Base-by-base conservation (phyloP, 331 rosid genomes). In the Acacia pycnantha region DNA sequence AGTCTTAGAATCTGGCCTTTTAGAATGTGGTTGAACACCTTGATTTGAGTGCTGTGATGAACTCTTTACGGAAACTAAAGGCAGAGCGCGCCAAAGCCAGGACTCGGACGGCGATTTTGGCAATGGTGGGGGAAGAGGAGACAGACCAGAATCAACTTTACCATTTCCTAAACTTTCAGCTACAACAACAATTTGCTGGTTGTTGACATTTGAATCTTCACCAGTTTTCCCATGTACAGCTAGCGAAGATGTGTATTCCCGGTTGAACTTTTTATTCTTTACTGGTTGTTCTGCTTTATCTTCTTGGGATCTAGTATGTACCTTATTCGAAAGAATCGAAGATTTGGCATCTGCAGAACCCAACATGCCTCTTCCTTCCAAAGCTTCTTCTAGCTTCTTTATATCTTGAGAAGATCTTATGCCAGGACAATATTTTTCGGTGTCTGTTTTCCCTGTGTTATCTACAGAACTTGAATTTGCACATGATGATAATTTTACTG, bases 101-200 rank as follows among this genome's bases (percentile, higher is more conserved):
- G 99, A 96, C 81, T 96, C 95, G 0, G 98, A 88, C 70, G 99
- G 99, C 48, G 99, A 94, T 84, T 87, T 94, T 41, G 97, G 99
- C 82, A 94, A 78, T 26, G 98, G 97, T 29, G 95, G 98, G 1
- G 91, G 92, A 51, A 81, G 89, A 87, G 85, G 85, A 83, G 89
- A 83, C 51, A 41, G 14, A 80, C 41, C 77, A 29, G 77, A 37
- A 64, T 82, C 82, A 72, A 77, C n/a, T 43, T 68, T 62, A 18
- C 41, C 62, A 58, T 76, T 86, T 82, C 64, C 86, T 59, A 79
- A 79, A 76, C 81, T 90, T 18, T 75, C 86, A 78, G 68, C 87
- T 59, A 61, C 78, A 27, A 81, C 80, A 24, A 81, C 79, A 56
- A 86, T 83, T 83, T 88, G 88, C 73, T 77, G 65, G 76, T 68